Evolutionary conservation across 1,284 basidiomycete species (phyloP).

Genomic region (Grifola frondosa): DNA sequence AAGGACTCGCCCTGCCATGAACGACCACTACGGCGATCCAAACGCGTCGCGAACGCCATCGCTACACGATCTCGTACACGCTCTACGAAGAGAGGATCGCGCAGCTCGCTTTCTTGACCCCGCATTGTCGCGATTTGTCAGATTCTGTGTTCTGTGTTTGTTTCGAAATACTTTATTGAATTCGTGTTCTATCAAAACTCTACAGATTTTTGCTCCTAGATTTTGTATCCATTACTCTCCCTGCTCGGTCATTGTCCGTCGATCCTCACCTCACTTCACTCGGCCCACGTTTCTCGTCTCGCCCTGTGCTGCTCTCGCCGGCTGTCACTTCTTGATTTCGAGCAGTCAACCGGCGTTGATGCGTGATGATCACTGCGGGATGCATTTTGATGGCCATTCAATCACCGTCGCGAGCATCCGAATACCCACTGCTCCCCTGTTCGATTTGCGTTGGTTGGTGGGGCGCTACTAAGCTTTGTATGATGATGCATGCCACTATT

Average conservation of each 20-base stretch:
- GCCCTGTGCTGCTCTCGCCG: slow-evolving; percentile 1
- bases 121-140: slow-evolving; percentile 15
- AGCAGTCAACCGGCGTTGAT: slow-evolving; percentile 12
- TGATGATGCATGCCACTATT: too few relatives aligned
- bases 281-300: slow-evolving; percentile 4
- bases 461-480: slow-evolving; percentile 4
- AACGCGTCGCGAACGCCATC: slow-evolving; percentile 59
- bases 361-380: slow-evolving; percentile 19
- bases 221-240: slow-evolving; percentile 21
- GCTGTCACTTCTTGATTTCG: slow-evolving; percentile 20
- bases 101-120: slow-evolving; percentile 34
- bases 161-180: slow-evolving; percentile 29
- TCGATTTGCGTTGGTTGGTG: slow-evolving; percentile 11
- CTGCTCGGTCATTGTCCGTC: slow-evolving; percentile 8
- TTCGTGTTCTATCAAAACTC: slow-evolving; percentile 21
- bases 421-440: slow-evolving; percentile 14
- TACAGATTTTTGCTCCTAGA: slow-evolving; percentile 20
- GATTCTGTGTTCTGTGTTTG: slow-evolving; percentile 9
- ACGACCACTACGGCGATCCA: slow-evolving; percentile 57
- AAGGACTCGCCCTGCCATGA: slow-evolving; percentile 17
- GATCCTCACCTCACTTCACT: slow-evolving; percentile 1
- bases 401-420: slow-evolving; percentile 26
- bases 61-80: slow-evolving; percentile 45
- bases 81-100: slow-evolving; percentile 33
- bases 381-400: slow-evolving; percentile 22